Conservation (phyloP, 1,284 basidiomycete species). For the Rhodotorula glutinis region DNA sequence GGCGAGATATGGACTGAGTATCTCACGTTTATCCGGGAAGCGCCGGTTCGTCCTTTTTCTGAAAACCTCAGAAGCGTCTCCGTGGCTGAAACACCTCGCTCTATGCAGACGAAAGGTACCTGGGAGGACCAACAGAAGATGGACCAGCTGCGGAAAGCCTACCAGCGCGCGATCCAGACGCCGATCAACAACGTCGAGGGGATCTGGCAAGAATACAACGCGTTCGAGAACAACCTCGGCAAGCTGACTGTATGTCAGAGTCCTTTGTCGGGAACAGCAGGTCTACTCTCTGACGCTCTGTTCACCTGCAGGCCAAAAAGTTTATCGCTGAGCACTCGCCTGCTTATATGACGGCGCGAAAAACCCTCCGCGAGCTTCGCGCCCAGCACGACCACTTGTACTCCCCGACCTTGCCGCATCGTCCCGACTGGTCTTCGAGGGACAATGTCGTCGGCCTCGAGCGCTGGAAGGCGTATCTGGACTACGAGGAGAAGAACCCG, state of each 20-base stretch:
- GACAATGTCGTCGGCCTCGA: conserved; percentile 71
- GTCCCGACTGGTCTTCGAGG: conserved; percentile 63
- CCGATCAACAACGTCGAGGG: conserved; percentile 89
- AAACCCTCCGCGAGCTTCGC: conserved; percentile 77
- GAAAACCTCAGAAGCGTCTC: background rate
- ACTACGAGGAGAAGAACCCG: conserved; percentile 95
- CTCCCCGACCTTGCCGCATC: conserved; percentile 58
- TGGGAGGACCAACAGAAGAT: conserved; percentile 97
- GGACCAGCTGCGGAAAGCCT: conserved; percentile 85
- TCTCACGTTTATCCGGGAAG: conserved; percentile 77
- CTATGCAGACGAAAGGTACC: conserved; percentile 62
- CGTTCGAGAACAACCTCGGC: conserved; percentile 87
- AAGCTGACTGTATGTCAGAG: conserved; percentile 66
- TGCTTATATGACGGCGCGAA: conserved; percentile 88
- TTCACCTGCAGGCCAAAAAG: conserved; percentile 72
- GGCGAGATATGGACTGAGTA: conserved; percentile 61
- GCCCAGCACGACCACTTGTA: conserved; percentile 51
- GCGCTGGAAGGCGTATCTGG: conserved; percentile 86
- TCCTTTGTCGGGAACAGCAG: too few species aligned
- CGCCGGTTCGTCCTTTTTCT: conserved; percentile 58
- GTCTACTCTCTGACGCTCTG: too few species aligned
- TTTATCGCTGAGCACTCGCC: conserved; percentile 81
- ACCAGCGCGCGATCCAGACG: conserved; percentile 88
- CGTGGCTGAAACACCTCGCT: too few species aligned
- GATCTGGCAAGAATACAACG: conserved; percentile 92